Evolutionary conservation across 495 filamentous ascomycete species (phyloP), one percentile per base, ranked within the genome.

Genomic region (Hypoxylon lienhwacheense): DNA sequence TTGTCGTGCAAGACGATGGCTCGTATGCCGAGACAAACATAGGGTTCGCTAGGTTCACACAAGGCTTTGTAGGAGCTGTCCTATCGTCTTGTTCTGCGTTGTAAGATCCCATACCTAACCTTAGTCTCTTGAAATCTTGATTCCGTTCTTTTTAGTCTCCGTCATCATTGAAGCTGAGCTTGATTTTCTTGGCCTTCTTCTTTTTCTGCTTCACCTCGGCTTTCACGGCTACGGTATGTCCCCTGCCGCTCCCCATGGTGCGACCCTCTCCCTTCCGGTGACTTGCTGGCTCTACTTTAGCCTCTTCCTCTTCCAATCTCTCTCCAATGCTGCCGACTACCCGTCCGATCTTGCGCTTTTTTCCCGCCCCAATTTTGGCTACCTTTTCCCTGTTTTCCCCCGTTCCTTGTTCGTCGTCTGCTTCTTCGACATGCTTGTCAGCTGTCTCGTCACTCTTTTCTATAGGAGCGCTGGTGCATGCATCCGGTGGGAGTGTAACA

Each of bases 121-220:
- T n/a, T n/a, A n/a, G n/a, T n/a, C n/a, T n/a, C n/a, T n/a, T n/a
- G n/a, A n/a, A n/a, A n/a, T n/a, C n/a, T n/a, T n/a, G n/a, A n/a
- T n/a, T n/a, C n/a, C n/a, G n/a, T n/a, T n/a, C n/a, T 14, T 41
- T 26, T 68, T 53, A 68, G 17, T 66, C 63, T 19, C 65, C 77
- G 39, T 77, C 76, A 44, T 81, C 79, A 2, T 71, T 75, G 65
- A 82, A 82, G 63, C 79, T 81, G 34, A 82, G 69, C 70, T 81
- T 81, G 47, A 82, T 75, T 67, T 82, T 82, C 70, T 82, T 81
- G 0, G 73, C 71, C 59, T 78, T 77, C 56, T 74, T 75, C 42
- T 53, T 61, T 1, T 36, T 50, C 34, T 46, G 32, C 44, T 52
- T 54, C 10, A 26, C 37, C 21, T 55, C 45, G 29, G 31, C 39